Conservation (phyloP, 768 basidiomycete genomes). For the Scleroderma bovista region DNA sequence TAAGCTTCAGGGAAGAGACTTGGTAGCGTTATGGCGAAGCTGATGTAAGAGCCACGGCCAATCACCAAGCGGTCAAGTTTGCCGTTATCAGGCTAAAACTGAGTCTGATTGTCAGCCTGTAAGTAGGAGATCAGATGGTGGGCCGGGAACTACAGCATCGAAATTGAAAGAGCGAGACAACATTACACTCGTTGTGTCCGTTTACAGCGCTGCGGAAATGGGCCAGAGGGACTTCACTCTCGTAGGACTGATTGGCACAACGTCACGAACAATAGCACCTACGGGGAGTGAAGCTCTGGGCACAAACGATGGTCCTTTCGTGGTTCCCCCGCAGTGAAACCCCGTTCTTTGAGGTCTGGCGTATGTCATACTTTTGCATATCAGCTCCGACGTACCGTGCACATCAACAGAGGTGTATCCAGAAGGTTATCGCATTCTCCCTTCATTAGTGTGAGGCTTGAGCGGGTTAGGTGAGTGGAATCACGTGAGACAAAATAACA, state of each 20-base stretch:
- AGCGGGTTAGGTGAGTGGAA: too few species aligned
- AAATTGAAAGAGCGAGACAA: conserved; percentile 25
- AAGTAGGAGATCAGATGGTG: conserved; percentile 32
- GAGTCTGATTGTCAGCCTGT: conserved; percentile 28
- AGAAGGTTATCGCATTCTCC: too few species aligned
- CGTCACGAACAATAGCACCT: conserved; percentile 10
- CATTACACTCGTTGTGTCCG: conserved; percentile 22
- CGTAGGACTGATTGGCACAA: conserved; percentile 4
- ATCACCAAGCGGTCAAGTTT: conserved; percentile 36
- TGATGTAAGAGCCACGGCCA: conserved; percentile 33
- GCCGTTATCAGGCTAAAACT: conserved; percentile 31
- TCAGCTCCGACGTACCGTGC: too few species aligned
- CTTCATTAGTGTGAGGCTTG: too few species aligned
- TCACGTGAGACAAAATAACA: too few species aligned
- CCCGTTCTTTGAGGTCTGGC: too few species aligned
- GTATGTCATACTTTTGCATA: too few species aligned
- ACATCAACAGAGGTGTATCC: too few species aligned
- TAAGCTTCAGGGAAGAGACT: conserved; percentile 23
- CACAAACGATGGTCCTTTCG: too few species aligned
- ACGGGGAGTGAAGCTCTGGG: too few species aligned
- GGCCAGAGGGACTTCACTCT: conserved; percentile 27
- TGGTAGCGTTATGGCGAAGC: conserved; percentile 20
- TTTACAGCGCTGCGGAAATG: conserved; percentile 21
- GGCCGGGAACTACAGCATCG: conserved; percentile 15
- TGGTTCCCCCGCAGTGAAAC: too few species aligned